phyloP scores from a whole-genome alignment of 1,284 basidiomycete genomes.

The Pseudozyma sp. region DNA sequence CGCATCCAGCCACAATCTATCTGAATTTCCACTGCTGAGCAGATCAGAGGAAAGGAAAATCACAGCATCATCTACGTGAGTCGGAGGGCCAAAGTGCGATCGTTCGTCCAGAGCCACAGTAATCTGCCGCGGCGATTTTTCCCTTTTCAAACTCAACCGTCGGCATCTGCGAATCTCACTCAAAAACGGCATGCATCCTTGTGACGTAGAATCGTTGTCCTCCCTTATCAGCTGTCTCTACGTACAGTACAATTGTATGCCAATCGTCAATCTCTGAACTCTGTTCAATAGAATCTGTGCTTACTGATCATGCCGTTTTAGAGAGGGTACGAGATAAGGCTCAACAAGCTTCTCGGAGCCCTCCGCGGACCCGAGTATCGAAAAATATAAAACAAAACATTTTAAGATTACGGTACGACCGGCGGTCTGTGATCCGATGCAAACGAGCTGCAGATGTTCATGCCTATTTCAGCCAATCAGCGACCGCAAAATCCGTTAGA shows the following conservation, averaged over 20 bases:
- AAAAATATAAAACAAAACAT: not conserved
- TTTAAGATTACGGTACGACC: constrained; percentile 1
- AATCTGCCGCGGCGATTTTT: constrained; percentile 3
- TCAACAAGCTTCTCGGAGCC: too few species aligned
- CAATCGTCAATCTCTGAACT: too few species aligned
- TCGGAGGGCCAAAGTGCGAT: not conserved
- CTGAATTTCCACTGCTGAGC: too few species aligned
- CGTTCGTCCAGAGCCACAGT: not conserved
- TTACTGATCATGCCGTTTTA: not conserved
- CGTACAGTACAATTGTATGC: too few species aligned
- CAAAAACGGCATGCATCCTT: not conserved
- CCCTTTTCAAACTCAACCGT: constrained; percentile 14
- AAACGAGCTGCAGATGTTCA: not conserved
- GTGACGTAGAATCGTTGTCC: not conserved
- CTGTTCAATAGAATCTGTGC: too few species aligned
- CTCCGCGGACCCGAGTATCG: not conserved
- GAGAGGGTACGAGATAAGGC: too few species aligned
- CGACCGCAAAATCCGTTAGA: constrained; percentile 4
- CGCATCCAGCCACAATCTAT: too few species aligned
- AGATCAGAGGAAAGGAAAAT: not conserved
- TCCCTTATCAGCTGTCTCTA: too few species aligned
- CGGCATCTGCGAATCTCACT: not conserved
- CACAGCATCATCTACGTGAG: not conserved
- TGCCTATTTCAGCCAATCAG: not conserved
- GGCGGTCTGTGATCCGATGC: constrained; percentile 16